Evolutionary conservation across 371 early-diverging fungal genomes (phyloP).

Genomic region (Parasitella parasitica): DNA sequence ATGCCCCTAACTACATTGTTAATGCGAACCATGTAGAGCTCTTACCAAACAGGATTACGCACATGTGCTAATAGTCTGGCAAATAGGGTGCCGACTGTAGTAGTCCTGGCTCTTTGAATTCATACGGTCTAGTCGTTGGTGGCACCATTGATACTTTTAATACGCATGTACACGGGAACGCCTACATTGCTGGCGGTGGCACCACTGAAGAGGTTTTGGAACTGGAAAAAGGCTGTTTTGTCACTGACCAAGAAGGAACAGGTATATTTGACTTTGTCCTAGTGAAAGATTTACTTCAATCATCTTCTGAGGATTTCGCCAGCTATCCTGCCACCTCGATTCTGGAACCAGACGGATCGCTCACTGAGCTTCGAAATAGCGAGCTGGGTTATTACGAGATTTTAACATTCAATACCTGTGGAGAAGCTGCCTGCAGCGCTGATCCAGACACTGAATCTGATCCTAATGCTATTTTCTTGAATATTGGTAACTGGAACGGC

Average conservation of each 20-base stretch:
- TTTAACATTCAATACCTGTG: not conserved
- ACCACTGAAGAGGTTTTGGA: not conserved
- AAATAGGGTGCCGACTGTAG: not conserved
- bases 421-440: not conserved
- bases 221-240: not conserved
- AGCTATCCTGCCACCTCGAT: not conserved
- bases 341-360: not conserved
- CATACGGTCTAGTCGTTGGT: slow-evolving; percentile 8
- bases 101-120: not conserved
- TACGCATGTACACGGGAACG: slow-evolving; percentile 5
- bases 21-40: not conserved
- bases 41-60: no score
- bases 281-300: not conserved
- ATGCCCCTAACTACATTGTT: slow-evolving; percentile 12
- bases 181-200: not conserved
- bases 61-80: not conserved
- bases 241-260: not conserved
- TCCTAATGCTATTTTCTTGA: slow-evolving; percentile 9
- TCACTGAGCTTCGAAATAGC: not conserved
- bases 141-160: not conserved
- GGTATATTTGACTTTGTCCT: not conserved
- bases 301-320: not conserved
- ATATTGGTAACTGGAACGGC: slow-evolving; percentile 22
- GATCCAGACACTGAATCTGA: not conserved
- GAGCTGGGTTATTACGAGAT: not conserved